Conservation (phyloP, 768 basidiomycete genomes). For the Epithele typhae region DNA sequence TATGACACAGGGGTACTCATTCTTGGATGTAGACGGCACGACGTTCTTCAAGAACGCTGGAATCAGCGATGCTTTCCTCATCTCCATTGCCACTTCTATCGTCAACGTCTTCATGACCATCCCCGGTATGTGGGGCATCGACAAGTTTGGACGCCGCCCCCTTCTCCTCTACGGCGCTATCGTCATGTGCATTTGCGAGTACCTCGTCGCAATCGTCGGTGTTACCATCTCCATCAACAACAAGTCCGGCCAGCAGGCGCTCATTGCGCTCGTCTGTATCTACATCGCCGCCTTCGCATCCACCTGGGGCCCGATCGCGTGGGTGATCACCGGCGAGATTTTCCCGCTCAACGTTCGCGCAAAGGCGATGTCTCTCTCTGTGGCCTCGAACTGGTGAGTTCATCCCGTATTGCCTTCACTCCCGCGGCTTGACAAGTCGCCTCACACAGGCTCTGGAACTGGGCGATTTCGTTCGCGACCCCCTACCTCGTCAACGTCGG, state of each 20-base stretch:
- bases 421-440: too few relatives aligned
- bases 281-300: constrained; percentile 35
- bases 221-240: constrained; percentile 37
- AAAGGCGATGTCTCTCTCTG: constrained; percentile 71
- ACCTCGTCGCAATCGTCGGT: constrained; percentile 63
- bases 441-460: constrained; percentile 60
- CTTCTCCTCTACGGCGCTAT: constrained; percentile 71
- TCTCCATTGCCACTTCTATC: constrained; percentile 60
- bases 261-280: constrained; percentile 48
- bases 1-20: background rate
- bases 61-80: constrained; percentile 41
- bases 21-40: constrained; percentile 29
- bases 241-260: constrained; percentile 51
- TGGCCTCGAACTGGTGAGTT: constrained; percentile 55
- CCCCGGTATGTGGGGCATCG: constrained; percentile 73
- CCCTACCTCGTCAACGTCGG: constrained; percentile 45
- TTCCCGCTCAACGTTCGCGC: constrained; percentile 78
- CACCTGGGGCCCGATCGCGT: constrained; percentile 67
- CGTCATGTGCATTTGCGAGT: constrained; percentile 83
- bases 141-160: constrained; percentile 72
- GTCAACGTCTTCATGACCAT: constrained; percentile 76
- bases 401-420: background rate
- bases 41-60: constrained; percentile 39
- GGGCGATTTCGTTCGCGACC: constrained; percentile 52
- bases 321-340: constrained; percentile 67